phyloP scores from a whole-genome alignment of 2,329 filamentous ascomycete species.

The Exophiala sp. region DNA sequence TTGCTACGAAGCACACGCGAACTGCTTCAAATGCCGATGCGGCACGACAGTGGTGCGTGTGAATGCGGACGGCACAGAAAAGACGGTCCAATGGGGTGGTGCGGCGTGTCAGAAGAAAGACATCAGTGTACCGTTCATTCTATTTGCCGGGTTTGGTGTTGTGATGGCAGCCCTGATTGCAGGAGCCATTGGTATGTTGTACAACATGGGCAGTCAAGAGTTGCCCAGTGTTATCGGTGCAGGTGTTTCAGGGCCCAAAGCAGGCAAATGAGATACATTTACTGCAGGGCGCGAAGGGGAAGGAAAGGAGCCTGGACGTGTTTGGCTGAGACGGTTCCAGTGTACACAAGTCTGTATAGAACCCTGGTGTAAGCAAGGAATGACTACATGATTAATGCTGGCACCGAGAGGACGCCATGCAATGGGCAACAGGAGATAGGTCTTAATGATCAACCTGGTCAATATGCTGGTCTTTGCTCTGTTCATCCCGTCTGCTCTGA shows the following conservation, averaged over 20 bases:
- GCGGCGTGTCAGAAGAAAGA: constrained; percentile 86
- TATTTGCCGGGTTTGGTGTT: constrained; percentile 71
- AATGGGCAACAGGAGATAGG: background rate
- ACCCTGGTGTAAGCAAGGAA: background rate
- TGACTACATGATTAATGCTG: background rate
- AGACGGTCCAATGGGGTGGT: constrained; percentile 74
- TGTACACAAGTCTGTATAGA: background rate
- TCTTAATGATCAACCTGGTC: background rate
- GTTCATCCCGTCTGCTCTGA: background rate
- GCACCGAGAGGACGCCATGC: background rate
- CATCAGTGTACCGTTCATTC: constrained; percentile 79
- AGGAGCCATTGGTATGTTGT: constrained; percentile 71
- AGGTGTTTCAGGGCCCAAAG: constrained; percentile 68
- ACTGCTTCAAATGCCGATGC: constrained; percentile 78
- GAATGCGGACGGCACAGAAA: constrained; percentile 47
- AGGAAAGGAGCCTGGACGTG: background rate
- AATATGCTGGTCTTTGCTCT: background rate
- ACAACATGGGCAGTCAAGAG: constrained; percentile 76
- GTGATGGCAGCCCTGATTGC: constrained; percentile 61
- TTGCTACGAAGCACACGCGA: constrained; percentile 62
- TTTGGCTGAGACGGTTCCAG: background rate
- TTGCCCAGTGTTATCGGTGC: constrained; percentile 94
- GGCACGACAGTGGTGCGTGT: constrained; percentile 49
- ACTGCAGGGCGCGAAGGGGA: no score
- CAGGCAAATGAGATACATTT: constrained; percentile 36